phyloP scores from a whole-genome alignment of 2,329 filamentous ascomycete genomes.

The Cryphonectria japonica region DNA sequence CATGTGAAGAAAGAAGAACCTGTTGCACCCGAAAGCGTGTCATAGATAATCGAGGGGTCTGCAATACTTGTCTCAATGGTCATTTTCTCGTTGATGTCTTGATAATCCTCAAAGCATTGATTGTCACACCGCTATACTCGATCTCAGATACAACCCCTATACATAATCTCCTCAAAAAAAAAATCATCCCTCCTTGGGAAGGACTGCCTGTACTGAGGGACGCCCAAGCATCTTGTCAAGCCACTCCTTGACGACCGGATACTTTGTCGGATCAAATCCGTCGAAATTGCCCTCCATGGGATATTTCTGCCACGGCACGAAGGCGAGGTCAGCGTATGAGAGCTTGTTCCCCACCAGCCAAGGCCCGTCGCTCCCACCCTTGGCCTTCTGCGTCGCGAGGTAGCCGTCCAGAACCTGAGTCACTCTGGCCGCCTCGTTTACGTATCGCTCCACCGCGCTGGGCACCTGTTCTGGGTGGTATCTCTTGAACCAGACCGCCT shows the following conservation, averaged over 20 bases:
- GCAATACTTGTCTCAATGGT: background rate
- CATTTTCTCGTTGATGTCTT: background rate
- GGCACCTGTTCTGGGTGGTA: conserved; percentile 14
- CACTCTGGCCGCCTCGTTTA: conserved; percentile 17
- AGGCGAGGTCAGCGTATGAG: conserved; percentile 23
- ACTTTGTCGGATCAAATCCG: background rate
- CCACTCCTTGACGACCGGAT: conserved; percentile 3
- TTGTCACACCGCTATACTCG: background rate
- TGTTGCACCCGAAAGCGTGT: background rate
- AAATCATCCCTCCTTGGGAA: background rate
- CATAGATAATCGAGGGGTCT: background rate
- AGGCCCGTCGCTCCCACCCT: background rate
- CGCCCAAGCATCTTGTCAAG: background rate
- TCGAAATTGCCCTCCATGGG: accelerated
- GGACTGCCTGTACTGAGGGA: background rate
- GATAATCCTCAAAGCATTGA: background rate
- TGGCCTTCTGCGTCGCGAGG: conserved; percentile 15
- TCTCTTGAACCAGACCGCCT: conserved; percentile 40
- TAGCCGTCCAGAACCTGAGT: conserved; percentile 20
- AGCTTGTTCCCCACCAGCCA: conserved; percentile 24
- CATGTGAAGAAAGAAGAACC: too few species aligned
- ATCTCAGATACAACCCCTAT: background rate
- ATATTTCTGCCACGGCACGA: conserved; percentile 17
- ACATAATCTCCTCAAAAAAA: too few species aligned
- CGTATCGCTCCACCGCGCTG: conserved; percentile 12